Evolutionary conservation across 768 basidiomycete genomes (phyloP).

Genomic region (Podaxis mareebaensis): DNA sequence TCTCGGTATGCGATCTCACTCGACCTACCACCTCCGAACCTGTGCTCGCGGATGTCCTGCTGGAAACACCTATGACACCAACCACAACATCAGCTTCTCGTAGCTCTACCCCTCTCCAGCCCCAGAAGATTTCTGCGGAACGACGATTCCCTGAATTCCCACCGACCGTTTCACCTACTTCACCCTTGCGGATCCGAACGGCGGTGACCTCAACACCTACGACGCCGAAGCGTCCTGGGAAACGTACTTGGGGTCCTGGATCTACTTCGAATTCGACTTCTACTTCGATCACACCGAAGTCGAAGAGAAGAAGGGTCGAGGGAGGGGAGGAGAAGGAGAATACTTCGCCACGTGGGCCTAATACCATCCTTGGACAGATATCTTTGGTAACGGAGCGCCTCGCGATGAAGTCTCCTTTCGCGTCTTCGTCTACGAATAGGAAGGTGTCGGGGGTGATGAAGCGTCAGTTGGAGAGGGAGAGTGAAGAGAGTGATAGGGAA

Average conservation of each 20-base stretch:
- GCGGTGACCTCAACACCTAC: not conserved
- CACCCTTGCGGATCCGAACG: slow-evolving; percentile 6
- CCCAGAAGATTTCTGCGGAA: not conserved
- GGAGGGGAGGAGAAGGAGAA: slow-evolving; percentile 64
- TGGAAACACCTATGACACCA: slow-evolving; percentile 4
- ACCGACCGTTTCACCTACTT: slow-evolving; percentile 5
- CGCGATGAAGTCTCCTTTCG: slow-evolving; percentile 34
- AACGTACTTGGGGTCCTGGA: slow-evolving; percentile 10
- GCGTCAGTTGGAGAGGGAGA: slow-evolving; percentile 34
- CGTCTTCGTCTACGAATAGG: slow-evolving; percentile 4
- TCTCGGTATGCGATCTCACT: slow-evolving; percentile 1
- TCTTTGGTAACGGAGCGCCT: slow-evolving; percentile 48
- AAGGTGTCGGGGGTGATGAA: slow-evolving; percentile 28
- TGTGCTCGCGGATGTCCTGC: not conserved
- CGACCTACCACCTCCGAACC: not conserved
- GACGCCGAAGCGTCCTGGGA: slow-evolving; percentile 18
- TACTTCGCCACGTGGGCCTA: slow-evolving; percentile 34
- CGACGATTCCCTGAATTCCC: not conserved
- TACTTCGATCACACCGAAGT: slow-evolving; percentile 19
- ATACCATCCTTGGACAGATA: slow-evolving; percentile 19
- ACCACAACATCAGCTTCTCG: not conserved
- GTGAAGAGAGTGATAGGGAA: slow-evolving; percentile 32
- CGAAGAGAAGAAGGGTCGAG: slow-evolving; percentile 31
- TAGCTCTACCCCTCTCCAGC: not conserved
- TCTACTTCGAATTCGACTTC: slow-evolving; percentile 35